Percentiles rank a stretch among this genome's conserved stretches.
These are phyloP conservation scores for Curvularia sp. DNA, from an alignment of 2,329 filamentous ascomycete genomes.

Conservation along the genomic window DNA sequence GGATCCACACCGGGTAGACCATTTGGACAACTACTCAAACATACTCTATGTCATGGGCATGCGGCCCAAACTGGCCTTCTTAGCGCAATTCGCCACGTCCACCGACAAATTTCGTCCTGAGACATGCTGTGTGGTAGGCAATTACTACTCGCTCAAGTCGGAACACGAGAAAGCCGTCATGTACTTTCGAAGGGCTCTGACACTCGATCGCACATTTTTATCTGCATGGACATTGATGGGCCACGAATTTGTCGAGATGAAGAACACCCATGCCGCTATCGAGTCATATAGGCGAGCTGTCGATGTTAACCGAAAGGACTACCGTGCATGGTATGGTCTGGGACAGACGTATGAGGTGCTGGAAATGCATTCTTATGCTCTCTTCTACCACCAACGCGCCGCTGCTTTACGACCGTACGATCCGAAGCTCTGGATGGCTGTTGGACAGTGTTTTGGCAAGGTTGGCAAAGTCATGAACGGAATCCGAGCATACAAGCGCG, in stretches of 20 bases:
- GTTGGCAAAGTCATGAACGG: conserved; percentile 87
- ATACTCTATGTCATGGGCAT: conserved; percentile 92
- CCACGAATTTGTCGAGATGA: conserved; percentile 97
- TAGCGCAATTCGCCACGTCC: conserved; percentile 87
- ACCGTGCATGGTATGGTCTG: conserved; percentile 96
- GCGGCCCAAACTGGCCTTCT: conserved; percentile 86
- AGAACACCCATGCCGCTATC: conserved; percentile 97
- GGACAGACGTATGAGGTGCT: conserved; percentile 97
- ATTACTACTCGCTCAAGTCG: conserved; percentile 94
- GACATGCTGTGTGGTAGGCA: conserved; percentile 94
- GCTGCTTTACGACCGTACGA: conserved; percentile 94
- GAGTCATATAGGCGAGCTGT: conserved; percentile 95
- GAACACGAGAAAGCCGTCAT: conserved; percentile 98
- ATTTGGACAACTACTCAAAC: conserved; percentile 94
- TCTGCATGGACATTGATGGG: conserved; percentile 99
- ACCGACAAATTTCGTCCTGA: conserved; percentile 97
- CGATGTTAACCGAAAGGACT: conserved; percentile 94
- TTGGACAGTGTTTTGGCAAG: conserved; percentile 88
- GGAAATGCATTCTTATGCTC: conserved; percentile 95
- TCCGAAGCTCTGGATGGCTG: conserved; percentile 98
- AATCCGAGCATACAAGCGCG: conserved; percentile 93
- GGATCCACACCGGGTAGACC: conserved; percentile 77
- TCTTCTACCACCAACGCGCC: conserved; percentile 98
- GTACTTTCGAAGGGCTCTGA: conserved; percentile 93
- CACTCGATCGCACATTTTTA: conserved; percentile 86